Evolutionary conservation across 2,329 filamentous ascomycete genomes (phyloP).

Genomic region (Epichloe festucae): DNA sequence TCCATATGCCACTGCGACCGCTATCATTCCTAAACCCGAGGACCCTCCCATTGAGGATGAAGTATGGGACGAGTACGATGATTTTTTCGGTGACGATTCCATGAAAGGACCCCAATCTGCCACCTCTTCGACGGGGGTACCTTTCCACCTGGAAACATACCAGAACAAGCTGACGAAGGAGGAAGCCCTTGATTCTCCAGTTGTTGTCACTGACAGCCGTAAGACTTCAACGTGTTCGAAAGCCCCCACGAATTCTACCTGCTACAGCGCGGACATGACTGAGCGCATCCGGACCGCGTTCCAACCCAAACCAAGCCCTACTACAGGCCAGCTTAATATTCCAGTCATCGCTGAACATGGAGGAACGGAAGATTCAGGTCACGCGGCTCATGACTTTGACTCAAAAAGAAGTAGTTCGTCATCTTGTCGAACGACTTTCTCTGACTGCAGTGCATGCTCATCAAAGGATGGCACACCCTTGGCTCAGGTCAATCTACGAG

Average conservation of each 20-base stretch:
- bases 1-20: constrained; percentile 49
- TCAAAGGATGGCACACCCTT: constrained; percentile 49
- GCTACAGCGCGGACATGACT: constrained; percentile 42
- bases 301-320: constrained; percentile 26
- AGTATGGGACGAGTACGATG: constrained; percentile 89
- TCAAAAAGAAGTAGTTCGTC: constrained; percentile 21
- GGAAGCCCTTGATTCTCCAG: constrained; percentile 35
- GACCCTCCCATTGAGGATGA: constrained; percentile 68
- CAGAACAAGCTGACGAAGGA: constrained; percentile 23
- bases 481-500: constrained; percentile 61
- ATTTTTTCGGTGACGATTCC: constrained; percentile 58
- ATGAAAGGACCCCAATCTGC: constrained; percentile 34
- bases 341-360: background rate
- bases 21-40: constrained; percentile 48
- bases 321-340: constrained; percentile 12
- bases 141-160: constrained; percentile 43
- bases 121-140: constrained; percentile 41
- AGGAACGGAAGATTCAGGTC: background rate
- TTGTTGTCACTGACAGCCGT: constrained; percentile 21
- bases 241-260: constrained; percentile 32
- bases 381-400: background rate
- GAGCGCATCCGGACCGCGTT: constrained; percentile 38
- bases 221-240: constrained; percentile 22
- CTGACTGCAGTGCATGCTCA: constrained; percentile 31
- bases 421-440: constrained; percentile 24